A percentile compares a stretch with the other conserved stretches of the same genome.
Conservation (phyloP, 805 yeast genomes). For the Blastobotrys americana region DNA sequence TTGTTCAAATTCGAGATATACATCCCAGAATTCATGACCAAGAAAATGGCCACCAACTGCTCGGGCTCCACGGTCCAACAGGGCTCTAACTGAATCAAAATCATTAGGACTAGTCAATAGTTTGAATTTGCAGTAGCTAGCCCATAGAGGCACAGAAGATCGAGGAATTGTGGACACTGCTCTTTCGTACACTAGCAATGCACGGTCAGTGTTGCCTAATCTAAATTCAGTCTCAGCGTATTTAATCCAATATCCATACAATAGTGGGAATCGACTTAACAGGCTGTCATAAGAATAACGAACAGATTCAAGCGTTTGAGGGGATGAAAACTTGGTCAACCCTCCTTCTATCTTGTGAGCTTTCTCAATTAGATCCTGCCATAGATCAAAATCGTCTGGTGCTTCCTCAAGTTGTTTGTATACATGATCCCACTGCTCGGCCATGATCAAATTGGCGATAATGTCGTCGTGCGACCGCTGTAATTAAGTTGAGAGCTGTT, state of each 20-base stretch:
- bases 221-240: slow-evolving; percentile 35
- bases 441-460: too few relatives aligned
- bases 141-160: slow-evolving; percentile 33
- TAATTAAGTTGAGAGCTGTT: too few relatives aligned
- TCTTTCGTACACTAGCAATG: slow-evolving; percentile 29
- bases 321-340: slow-evolving; percentile 25
- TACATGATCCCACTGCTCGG: slow-evolving; percentile 16
- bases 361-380: slow-evolving; percentile 30
- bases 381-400: slow-evolving; percentile 29
- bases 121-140: slow-evolving; percentile 31
- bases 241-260: slow-evolving; percentile 37
- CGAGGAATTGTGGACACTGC: slow-evolving; percentile 28
- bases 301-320: slow-evolving; percentile 21
- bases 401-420: slow-evolving; percentile 12
- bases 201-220: slow-evolving; percentile 26
- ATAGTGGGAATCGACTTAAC: slow-evolving; percentile 30
- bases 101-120: slow-evolving; percentile 21
- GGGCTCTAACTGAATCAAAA: slow-evolving; percentile 16
- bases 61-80: slow-evolving; percentile 43
- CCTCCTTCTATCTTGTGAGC: slow-evolving; percentile 28
- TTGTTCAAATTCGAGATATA: slow-evolving; percentile 56
- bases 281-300: slow-evolving; percentile 28
- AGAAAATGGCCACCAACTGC: slow-evolving; percentile 64
- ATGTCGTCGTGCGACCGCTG: too few relatives aligned
- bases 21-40: slow-evolving; percentile 80